Base-by-base conservation (phyloP, 169 alveolate genomes). In the Plasmodium fragile region DNA sequence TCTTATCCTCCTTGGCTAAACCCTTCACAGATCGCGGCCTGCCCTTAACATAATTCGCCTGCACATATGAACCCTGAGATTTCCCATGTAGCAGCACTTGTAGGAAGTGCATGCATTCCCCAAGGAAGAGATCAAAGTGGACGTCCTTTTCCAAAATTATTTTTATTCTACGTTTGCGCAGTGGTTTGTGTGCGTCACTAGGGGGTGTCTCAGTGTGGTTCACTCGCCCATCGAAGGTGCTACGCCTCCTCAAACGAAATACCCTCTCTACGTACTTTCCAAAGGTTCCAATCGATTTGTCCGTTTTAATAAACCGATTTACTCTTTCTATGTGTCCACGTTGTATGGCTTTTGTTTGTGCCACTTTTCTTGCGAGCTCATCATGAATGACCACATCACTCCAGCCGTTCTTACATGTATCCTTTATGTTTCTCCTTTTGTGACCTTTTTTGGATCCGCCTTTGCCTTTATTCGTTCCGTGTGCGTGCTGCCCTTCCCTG, bases 281-380 rank as follows among this genome's bases (percentile, higher is more conserved):
- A 30, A 84, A 84, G 3, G 55, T 53, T 7, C 79, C 22, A 10
- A 84, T 84, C 41, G 83, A 2, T 32, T 30, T 72, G 43, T 73
- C 55, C 45, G 65, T 72, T 69, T 28, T 84, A 34, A 84, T 22
- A 69, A 49, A 72, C 53, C 69, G 36, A 4, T 73, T 84, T 49
- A 73, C 69, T 43, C 55, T 75, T 13, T 41, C 30, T 49, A 49
- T n/a, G 41, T 73, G 43, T 52, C 77, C 11, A 73, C 65, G 36
- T 52, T 84, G 93, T 84, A 73, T 72, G 59, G 28, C 43, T 59
- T 73, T 73, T 52, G 18, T 84, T 73, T 43, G 7, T 7, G 39
- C 18, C 2, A 72, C 22, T 43, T 28, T 73, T 22, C 39, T 84
- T 13, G 39, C 0, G 49, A 82, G n/a, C 10, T 10, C 28, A 49